Conservation (phyloP, 164 flowering plant species). For the Sextonia rubra region DNA sequence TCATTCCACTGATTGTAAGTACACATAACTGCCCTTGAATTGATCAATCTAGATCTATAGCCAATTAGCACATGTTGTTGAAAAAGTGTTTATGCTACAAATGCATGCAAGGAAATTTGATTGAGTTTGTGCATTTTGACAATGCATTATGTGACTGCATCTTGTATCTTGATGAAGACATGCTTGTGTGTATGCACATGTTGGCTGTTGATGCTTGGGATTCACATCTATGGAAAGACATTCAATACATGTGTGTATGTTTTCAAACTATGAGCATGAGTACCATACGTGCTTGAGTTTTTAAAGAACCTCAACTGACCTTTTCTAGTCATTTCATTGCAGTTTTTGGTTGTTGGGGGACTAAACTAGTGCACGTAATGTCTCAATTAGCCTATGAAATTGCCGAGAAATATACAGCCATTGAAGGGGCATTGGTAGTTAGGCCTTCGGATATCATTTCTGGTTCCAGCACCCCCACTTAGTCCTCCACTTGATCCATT, state of each 20-base stretch:
- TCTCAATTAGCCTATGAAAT: conserved; percentile 6
- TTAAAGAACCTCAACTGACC: background rate
- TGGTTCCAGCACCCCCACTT: background rate
- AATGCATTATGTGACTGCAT: background rate
- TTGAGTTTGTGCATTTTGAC: background rate
- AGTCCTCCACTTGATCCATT: conserved; percentile 3
- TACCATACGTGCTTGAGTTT: background rate
- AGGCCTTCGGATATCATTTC: background rate
- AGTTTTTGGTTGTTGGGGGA: conserved; percentile 61
- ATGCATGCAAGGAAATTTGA: background rate
- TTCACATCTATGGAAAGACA: no score
- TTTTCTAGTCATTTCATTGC: background rate
- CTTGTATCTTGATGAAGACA: background rate
- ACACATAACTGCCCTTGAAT: background rate
- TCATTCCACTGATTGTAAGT: conserved; percentile 75
- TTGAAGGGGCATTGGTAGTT: conserved; percentile 8
- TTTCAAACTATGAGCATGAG: background rate
- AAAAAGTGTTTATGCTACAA: background rate
- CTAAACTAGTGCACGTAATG: conserved; percentile 1
- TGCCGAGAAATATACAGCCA: conserved; percentile 1
- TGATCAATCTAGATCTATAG: background rate
- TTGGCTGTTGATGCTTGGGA: no score
- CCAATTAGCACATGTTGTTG: background rate
- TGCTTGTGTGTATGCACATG: background rate
- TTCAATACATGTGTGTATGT: background rate